A percentile compares a stretch with the other conserved stretches of the same genome.
phyloP scores from a whole-genome alignment of 2,329 filamentous ascomycete genomes.

The Monosporascus cannonballus region DNA sequence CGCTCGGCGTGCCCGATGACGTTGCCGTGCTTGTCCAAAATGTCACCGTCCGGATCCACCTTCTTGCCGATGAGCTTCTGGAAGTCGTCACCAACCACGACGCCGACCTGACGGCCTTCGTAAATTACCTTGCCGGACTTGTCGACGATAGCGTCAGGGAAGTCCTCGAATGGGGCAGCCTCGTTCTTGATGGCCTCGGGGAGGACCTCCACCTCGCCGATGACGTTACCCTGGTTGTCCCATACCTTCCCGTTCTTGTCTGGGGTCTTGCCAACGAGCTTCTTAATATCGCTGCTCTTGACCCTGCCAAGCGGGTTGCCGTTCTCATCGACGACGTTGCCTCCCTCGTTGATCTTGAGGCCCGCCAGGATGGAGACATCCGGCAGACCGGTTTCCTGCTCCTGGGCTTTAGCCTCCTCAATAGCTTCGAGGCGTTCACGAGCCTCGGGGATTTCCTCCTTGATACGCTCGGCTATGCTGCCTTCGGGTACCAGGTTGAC shows the following conservation, averaged over 20 bases:
- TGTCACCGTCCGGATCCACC: constrained; percentile 30
- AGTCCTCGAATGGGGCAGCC: constrained; percentile 29
- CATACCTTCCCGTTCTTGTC: constrained; percentile 37
- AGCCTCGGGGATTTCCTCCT: constrained; percentile 25
- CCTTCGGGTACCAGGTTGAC: constrained; percentile 45
- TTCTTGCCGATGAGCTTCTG: constrained; percentile 28
- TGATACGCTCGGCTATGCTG: constrained; percentile 29
- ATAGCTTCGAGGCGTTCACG: constrained; percentile 25
- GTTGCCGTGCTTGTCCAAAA: constrained; percentile 30
- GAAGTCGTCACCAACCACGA: constrained; percentile 32
- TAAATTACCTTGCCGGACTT: constrained; percentile 32
- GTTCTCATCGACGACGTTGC: constrained; percentile 38
- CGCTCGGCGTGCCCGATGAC: constrained; percentile 29
- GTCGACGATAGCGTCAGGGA: constrained; percentile 28
- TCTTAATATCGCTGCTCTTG: constrained; percentile 32
- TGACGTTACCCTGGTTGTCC: constrained; percentile 26
- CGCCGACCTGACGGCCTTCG: constrained; percentile 29
- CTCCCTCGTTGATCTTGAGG: constrained; percentile 37
- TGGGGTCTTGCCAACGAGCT: constrained; percentile 35
- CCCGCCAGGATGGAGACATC: constrained; percentile 30
- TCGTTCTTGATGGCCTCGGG: constrained; percentile 30
- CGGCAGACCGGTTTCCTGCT: constrained; percentile 13
- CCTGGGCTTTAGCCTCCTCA: constrained; percentile 14
- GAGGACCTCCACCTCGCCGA: constrained; percentile 34
- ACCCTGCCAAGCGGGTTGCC: constrained; percentile 39